Conservation (phyloP, 2,329 filamentous ascomycete genomes). For the Epicoccum nigrum region DNA sequence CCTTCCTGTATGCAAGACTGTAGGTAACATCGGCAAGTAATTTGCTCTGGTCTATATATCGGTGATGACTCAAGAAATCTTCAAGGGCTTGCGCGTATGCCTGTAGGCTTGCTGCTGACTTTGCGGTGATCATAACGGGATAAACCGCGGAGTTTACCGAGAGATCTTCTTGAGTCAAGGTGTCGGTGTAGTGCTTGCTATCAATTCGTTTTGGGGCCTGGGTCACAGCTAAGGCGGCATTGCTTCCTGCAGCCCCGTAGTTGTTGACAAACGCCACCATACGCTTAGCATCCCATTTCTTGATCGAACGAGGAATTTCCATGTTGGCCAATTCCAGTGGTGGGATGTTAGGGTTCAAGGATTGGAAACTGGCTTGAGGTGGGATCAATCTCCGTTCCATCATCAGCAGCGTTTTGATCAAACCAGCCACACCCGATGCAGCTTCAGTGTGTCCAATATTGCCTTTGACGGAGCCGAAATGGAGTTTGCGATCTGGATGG, state of each 20-base stretch:
- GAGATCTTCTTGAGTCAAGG: too few relatives aligned
- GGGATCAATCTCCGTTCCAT: slow-evolving; percentile 27
- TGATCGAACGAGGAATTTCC: too few relatives aligned
- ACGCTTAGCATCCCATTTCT: slow-evolving; percentile 5
- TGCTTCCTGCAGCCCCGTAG: slow-evolving; percentile 43
- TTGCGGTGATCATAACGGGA: too few relatives aligned
- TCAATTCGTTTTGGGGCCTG: slow-evolving; percentile 9
- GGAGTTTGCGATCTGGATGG: slow-evolving; percentile 19
- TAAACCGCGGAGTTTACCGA: too few relatives aligned
- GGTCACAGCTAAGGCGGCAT: slow-evolving; percentile 21
- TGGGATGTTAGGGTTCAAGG: slow-evolving; percentile 18
- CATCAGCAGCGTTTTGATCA: slow-evolving; percentile 40
- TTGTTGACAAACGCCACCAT: slow-evolving; percentile 34
- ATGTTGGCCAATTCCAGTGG: too few relatives aligned
- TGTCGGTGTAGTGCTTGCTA: too few relatives aligned
- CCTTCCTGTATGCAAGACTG: too few relatives aligned
- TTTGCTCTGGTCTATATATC: too few relatives aligned
- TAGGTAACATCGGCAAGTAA: too few relatives aligned
- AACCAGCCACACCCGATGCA: slow-evolving; percentile 22
- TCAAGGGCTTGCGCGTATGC: too few relatives aligned
- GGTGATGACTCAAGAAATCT: too few relatives aligned
- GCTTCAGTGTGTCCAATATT: slow-evolving; percentile 38
- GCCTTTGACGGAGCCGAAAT: slow-evolving; percentile 39
- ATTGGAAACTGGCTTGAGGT: slow-evolving; percentile 23
- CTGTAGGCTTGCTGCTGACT: too few relatives aligned